Percentiles rank a stretch among this genome's conserved stretches.
These are phyloP conservation scores for Tricholoma sp. DNA, from an alignment of 768 basidiomycete species.

Conservation along the genomic window DNA sequence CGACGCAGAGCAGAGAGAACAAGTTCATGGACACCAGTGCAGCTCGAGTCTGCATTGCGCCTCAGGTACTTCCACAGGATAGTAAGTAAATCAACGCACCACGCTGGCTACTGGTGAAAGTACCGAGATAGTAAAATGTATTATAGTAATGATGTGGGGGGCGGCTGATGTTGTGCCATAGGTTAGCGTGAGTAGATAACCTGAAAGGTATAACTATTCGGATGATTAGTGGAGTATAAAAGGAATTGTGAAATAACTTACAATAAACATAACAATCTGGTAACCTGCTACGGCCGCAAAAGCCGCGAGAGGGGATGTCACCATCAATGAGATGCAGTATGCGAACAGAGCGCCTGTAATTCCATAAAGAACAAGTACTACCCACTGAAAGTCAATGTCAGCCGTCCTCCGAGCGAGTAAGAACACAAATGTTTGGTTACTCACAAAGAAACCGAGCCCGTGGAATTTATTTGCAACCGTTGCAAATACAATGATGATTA, in stretches of 20 bases:
- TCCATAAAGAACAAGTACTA: conserved; percentile 66
- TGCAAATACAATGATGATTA: conserved; percentile 61
- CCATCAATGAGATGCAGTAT: conserved; percentile 57
- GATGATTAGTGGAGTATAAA: not conserved
- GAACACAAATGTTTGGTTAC: conserved; percentile 6
- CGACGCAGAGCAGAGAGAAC: conserved; percentile 69
- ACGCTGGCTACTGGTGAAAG: conserved; percentile 65
- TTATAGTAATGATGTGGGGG: conserved; percentile 48
- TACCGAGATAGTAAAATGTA: conserved; percentile 67
- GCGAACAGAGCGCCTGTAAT: conserved; percentile 64
- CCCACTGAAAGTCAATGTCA: conserved; percentile 43
- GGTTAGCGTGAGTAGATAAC: conserved; percentile 67
- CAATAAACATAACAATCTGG: conserved; percentile 67
- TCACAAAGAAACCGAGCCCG: conserved; percentile 60
- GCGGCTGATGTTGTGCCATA: conserved; percentile 62
- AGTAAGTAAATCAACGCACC: conserved; percentile 33
- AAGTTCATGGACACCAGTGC: conserved; percentile 73
- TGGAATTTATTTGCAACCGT: conserved; percentile 56
- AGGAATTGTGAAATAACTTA: conserved; percentile 30
- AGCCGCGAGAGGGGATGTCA: conserved; percentile 62
- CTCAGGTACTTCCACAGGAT: not conserved
- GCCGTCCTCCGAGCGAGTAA: not conserved
- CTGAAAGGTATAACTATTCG: conserved; percentile 54
- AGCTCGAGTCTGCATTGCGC: conserved; percentile 48
- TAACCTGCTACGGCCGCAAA: conserved; percentile 72